Base-by-base conservation (phyloP, 257 asterid species). In the Perilla frutescens region DNA sequence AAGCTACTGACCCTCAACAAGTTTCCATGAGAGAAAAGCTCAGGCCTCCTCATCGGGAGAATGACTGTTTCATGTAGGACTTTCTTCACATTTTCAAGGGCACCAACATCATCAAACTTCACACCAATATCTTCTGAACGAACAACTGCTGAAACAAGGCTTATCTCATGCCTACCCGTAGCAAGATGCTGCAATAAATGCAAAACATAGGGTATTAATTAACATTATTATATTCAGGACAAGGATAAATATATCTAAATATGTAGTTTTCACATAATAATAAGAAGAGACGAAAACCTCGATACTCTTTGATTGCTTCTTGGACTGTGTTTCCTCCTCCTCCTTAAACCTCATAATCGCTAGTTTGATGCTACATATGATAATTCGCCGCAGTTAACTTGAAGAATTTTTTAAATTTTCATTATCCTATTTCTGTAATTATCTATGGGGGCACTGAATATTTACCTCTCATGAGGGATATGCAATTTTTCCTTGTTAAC, bases 31-130 rank as follows among this genome's bases (percentile, higher is more conserved):
- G 91, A 68, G 84, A 89, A 89, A 73, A 89, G 90, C 80, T 87
- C 93, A n/a, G 96, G 96, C 80, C 90, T 83, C 74, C 63, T 58
- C 41, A 58, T 31, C 73, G 96, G 96, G 66, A 89, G 93, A 72
- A 89, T 83, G 10, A 86, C 91, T 65, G 88, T 90, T 74, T 89
- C 93, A 68, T 84, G 78, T 37, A 89, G 73, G 1, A 85, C 81
- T 67, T 71, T 84, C 70, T 87, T 89, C 70, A 87, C 91, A 62
- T 83, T 87, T 78, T 89, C 93, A 79, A 84, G 89, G 62, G 91
- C 96, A 75, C 96, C 96, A 68, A 89, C 81, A 77, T 89, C 93
- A 71, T 84, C 89, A 68, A 89, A 89, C 77, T 77, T 87, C 62
- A 89, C 89, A 56, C 93, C 91, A 31, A 87, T 82, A 81, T 89